phyloP scores from a whole-genome alignment of 2,329 filamentous ascomycete species.

The Phymatotrichopsis omnivora region DNA sequence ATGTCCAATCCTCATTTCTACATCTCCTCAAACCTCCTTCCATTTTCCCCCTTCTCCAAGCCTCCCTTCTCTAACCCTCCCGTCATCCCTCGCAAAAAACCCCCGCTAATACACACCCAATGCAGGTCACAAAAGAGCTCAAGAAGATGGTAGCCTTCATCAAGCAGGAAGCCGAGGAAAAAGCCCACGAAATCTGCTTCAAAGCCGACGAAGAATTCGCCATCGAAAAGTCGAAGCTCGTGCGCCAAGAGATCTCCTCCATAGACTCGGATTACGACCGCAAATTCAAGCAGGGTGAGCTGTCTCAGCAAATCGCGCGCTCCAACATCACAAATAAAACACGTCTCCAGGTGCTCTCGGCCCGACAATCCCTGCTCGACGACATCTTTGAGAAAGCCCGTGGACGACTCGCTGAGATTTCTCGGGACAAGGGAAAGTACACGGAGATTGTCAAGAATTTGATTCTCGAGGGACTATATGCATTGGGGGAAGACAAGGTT shows the following conservation, averaged over 20 bases:
- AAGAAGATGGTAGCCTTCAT: slow-evolving; percentile 99
- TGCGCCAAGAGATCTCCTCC: slow-evolving; percentile 83
- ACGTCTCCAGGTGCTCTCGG: slow-evolving; percentile 73
- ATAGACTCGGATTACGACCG: slow-evolving; percentile 94
- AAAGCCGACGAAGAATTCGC: slow-evolving; percentile 99
- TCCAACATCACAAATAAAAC: slow-evolving; percentile 96
- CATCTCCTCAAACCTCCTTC: slow-evolving; percentile 22
- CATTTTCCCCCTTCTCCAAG: slow-evolving; percentile 16
- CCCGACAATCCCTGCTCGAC: slow-evolving; percentile 84
- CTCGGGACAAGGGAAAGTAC: slow-evolving; percentile 65
- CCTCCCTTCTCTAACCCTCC: slow-evolving; percentile 1
- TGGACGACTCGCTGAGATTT: slow-evolving; percentile 56
- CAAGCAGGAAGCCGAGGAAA: slow-evolving; percentile 94
- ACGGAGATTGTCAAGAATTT: slow-evolving; percentile 65
- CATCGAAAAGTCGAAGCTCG: slow-evolving; percentile 98
- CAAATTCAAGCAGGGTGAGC: slow-evolving; percentile 97
- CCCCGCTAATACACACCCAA: slow-evolving; percentile 22
- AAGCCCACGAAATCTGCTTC: slow-evolving; percentile 92
- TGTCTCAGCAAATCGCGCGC: slow-evolving; percentile 97
- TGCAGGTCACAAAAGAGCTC: slow-evolving; percentile 89
- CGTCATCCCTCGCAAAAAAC: slow-evolving; percentile 4
- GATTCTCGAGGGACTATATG: slow-evolving; percentile 82
- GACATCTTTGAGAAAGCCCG: slow-evolving; percentile 73
- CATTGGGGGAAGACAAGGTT: slow-evolving; percentile 67
- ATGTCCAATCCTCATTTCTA: slow-evolving; percentile 18